Evolutionary conservation across 2,329 filamentous ascomycete genomes (phyloP), one percentile per base, ranked within the genome.

Genomic region (Diaporthe humulicola): DNA sequence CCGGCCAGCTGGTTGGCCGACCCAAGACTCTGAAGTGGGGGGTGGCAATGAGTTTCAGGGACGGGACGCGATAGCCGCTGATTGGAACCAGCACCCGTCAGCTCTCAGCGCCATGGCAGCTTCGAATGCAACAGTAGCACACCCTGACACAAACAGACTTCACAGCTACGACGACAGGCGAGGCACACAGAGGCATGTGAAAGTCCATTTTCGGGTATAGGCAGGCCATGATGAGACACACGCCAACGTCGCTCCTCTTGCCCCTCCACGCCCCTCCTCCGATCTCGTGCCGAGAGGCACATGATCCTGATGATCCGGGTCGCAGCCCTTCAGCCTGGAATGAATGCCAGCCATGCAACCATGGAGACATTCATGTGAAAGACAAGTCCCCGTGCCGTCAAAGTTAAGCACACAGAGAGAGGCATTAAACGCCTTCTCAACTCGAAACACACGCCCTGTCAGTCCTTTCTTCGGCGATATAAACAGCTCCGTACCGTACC

Each of bases 81-180:
- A 72, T 61, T 64, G 57, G 57, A 40, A 45, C 57, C 57, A 72
- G 45, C 70, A n/a, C 33, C 64, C 45, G 36, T 72, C 57, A 72
- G 56, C 57, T 71, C 52, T 48, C 70, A 33, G 42, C 57, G 45
- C 70, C 57, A 40, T 19, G 25, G 33, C 50, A 42, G 25, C 36
- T 54, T 28, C 56, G 14, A 61, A 38, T 52, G 70, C 33, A 38
- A 61, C 45, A 8, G 70, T 71, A 54, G 58, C 70, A 71, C 70
- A 64, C 42, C 70, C 33, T 56, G 36, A 71, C 25, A 38, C 56
- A 60, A 60, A 50, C 54, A 50, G 17, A 38, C 38, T 71, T 57
- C 56, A n/a, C 56, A 58, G 42, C 45, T 61, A 38, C n/a, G 19
- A 48, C 69, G 14, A 48, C 25, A 10, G n/a, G 28, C 56, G 45